Evolutionary conservation across 768 basidiomycete genomes (phyloP), one percentile per base, ranked within the genome.

Genomic region (Tulasnella sp.): DNA sequence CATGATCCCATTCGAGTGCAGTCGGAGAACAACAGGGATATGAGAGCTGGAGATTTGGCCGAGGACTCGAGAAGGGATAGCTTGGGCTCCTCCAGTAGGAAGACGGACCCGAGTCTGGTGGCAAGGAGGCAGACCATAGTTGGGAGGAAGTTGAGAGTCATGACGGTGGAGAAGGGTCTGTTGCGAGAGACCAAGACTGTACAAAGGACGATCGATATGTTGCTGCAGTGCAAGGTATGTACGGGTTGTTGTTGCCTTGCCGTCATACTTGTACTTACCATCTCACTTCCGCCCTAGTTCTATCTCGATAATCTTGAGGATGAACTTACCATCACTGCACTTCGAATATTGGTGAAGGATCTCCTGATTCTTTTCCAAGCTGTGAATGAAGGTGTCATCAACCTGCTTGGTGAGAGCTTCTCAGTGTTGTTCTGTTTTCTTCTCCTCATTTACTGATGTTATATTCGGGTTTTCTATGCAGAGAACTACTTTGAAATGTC

Each of bases 401-500:
- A 85, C 75, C 77, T 85, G 22, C 79, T 85, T 5, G 84, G 83
- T 83, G 42, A 37, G 81, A 75, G 34, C 40, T 67, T 64, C 71
- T 37, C 44, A 40, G 11, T 66, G 39, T 32, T 47, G 41, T 17
- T 35, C 63, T 36, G 41, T 12, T 16, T 26, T 35, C n/a, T 52
- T 37, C 22, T 35, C 9, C 39, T 47, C 39, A 76, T 22, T 29
- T 32, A 41, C n/a, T 22, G 11, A 26, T 14, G 37, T 26, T n/a
- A n/a, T n/a, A n/a, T n/a, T n/a, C n/a, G n/a, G n/a, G n/a, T n/a
- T n/a, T n/a, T n/a, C n/a, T n/a, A n/a, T 34, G 4, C 73, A 84
- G 95, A 98, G 78, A 91, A 96, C 81, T 99, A 97, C 80, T 98
- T 98, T 77, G 95, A 97, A 79, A 98, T 98, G 97, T 93, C 94